phyloP scores from a whole-genome alignment of 2,329 filamentous ascomycete genomes.

The Fusarium sp. region DNA sequence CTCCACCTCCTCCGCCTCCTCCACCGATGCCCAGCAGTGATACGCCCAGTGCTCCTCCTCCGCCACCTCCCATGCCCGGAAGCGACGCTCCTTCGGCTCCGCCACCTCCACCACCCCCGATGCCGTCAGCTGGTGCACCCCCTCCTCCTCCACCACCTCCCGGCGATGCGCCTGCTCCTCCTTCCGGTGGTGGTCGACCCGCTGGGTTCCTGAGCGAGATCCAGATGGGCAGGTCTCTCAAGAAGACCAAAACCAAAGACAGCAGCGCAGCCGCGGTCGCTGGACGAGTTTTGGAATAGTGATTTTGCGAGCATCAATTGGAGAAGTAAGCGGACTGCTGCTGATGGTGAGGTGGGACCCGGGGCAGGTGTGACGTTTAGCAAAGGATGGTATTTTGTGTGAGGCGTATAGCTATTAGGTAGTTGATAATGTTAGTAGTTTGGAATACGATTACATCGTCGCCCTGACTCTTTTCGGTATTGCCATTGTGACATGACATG shows the following conservation, averaged over 20 bases:
- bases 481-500: conserved; percentile 10
- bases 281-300: conserved; percentile 76
- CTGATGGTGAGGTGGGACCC: conserved; percentile 10
- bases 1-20: conserved; percentile 47
- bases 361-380: conserved; percentile 15
- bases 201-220: conserved; percentile 83
- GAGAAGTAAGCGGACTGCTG: conserved; percentile 1
- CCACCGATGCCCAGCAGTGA: conserved; percentile 36
- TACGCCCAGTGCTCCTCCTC: conserved; percentile 47
- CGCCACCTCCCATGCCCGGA: conserved; percentile 53
- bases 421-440: conserved; percentile 26
- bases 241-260: conserved; percentile 91
- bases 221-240: conserved; percentile 79
- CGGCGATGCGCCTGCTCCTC: conserved; percentile 55
- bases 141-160: conserved; percentile 60
- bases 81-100: conserved; percentile 53
- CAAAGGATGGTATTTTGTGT: conserved; percentile 12
- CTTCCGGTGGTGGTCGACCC: conserved; percentile 63
- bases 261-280: conserved; percentile 77
- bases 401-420: conserved; percentile 14
- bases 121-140: conserved; percentile 50
- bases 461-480: conserved; percentile 8
- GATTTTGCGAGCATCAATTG: conserved; percentile 3
- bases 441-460: conserved; percentile 28
- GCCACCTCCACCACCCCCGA: conserved; percentile 57